Evolutionary conservation across 208 protist genomes (phyloP).

Genomic region (Wallacemonas sp.): DNA sequence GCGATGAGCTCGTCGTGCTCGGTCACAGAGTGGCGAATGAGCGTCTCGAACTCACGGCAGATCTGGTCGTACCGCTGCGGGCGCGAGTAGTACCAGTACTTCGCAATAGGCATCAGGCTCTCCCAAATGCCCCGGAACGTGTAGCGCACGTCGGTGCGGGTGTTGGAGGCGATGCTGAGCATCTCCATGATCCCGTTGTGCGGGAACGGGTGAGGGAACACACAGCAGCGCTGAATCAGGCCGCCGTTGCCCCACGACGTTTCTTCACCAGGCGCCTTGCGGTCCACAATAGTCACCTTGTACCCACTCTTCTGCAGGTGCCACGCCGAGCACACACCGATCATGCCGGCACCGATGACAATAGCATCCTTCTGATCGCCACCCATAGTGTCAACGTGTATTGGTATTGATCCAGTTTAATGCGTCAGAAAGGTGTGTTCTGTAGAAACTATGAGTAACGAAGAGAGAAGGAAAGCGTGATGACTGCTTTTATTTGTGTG

Average conservation of each 20-base stretch:
- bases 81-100: constrained; percentile 30
- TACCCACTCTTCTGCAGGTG: constrained; percentile 25
- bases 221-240: constrained; percentile 24
- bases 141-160: constrained; percentile 24
- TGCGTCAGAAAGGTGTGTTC: no score
- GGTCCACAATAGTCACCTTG: constrained; percentile 25
- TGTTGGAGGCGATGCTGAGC: constrained; percentile 20
- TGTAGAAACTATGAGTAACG: not conserved
- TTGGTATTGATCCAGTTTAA: not conserved
- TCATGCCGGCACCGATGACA: constrained; percentile 29
- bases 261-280: constrained; percentile 20
- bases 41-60: constrained; percentile 16
- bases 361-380: not conserved
- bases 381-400: not conserved
- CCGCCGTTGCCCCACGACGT: constrained; percentile 33
- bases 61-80: constrained; percentile 17
- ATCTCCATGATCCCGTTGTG: constrained; percentile 21
- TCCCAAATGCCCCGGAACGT: constrained; percentile 14
- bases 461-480: not conserved
- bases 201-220: constrained; percentile 20
- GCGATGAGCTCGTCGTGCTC: constrained; percentile 24
- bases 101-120: constrained; percentile 20
- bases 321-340: constrained; percentile 24
- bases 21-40: constrained; percentile 21
- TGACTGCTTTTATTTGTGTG: no score